Conservation (phyloP, 441 rosid species). For the Geranium incanum region DNA sequence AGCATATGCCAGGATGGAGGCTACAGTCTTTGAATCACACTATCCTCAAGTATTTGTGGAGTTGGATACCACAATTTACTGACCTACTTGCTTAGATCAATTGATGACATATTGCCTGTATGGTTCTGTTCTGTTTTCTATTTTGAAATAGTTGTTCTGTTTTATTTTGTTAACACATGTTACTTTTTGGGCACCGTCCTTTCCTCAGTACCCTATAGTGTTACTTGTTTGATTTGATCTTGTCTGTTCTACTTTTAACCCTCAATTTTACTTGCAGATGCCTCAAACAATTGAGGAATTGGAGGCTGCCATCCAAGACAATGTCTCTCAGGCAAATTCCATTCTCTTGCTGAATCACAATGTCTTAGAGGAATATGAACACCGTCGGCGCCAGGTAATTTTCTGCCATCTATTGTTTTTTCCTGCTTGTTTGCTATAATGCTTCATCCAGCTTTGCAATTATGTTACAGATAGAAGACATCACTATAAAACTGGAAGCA, state of each 20-base stretch:
- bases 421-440: neutral
- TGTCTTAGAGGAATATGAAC: conserved; percentile 71
- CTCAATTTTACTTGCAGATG: conserved; percentile 42
- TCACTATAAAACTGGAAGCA: conserved; percentile 53
- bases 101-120: neutral
- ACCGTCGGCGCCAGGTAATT: conserved; percentile 58
- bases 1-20: neutral
- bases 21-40: neutral
- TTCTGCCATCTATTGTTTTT: conserved; percentile 13
- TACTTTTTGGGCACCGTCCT: neutral
- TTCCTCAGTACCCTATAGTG: neutral
- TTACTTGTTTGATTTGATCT: neutral
- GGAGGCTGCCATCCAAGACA: conserved; percentile 87
- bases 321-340: conserved; percentile 74
- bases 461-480: conserved; percentile 44
- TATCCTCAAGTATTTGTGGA: neutral
- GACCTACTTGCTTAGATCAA: neutral
- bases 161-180: neutral
- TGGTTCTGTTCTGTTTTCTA: neutral
- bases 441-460: conserved; percentile 16
- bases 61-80: neutral
- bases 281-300: conserved; percentile 85
- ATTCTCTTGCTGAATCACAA: conserved; percentile 75
- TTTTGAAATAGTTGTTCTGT: conserved; percentile 1
- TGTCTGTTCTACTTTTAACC: neutral